Percentiles rank a stretch among this genome's conserved stretches.
Conservation (phyloP, 805 yeast species). For the Kazachstania martiniae region DNA sequence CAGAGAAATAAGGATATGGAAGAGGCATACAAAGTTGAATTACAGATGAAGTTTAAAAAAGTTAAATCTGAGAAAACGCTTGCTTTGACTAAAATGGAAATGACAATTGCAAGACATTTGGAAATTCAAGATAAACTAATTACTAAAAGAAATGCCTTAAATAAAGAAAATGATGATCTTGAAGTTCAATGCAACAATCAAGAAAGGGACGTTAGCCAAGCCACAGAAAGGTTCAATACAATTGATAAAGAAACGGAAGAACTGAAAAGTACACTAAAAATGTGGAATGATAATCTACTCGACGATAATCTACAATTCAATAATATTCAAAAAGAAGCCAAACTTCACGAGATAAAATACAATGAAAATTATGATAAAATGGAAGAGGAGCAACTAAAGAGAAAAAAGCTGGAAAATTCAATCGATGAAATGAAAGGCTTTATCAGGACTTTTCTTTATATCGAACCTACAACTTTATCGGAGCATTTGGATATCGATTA, state of each 20-base stretch:
- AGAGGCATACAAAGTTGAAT: background rate
- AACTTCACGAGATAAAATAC: conserved; percentile 1
- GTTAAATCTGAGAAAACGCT: background rate
- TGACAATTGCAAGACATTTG: background rate
- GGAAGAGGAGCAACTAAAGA: conserved; percentile 12
- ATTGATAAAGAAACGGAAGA: conserved; percentile 33
- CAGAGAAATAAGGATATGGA: conserved; percentile 1
- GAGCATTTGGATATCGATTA: conserved; percentile 9
- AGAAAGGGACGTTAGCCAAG: background rate
- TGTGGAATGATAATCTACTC: background rate
- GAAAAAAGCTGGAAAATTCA: conserved; percentile 39
- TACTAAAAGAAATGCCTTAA: too few species aligned
- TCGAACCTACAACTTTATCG: conserved; percentile 4
- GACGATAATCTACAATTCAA: background rate
- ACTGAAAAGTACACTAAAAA: background rate
- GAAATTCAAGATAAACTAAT: background rate
- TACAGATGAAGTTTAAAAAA: background rate
- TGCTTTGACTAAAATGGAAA: background rate
- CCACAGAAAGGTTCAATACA: conserved; percentile 34
- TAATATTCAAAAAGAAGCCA: conserved; percentile 1
- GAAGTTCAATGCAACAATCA: background rate
- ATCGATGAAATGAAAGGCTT: conserved; percentile 32
- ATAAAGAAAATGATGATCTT: background rate
- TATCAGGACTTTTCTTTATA: conserved; percentile 24
- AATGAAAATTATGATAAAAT: conserved; percentile 4